phyloP scores from a whole-genome alignment of 768 basidiomycete genomes.

The Lactarius psammicola region DNA sequence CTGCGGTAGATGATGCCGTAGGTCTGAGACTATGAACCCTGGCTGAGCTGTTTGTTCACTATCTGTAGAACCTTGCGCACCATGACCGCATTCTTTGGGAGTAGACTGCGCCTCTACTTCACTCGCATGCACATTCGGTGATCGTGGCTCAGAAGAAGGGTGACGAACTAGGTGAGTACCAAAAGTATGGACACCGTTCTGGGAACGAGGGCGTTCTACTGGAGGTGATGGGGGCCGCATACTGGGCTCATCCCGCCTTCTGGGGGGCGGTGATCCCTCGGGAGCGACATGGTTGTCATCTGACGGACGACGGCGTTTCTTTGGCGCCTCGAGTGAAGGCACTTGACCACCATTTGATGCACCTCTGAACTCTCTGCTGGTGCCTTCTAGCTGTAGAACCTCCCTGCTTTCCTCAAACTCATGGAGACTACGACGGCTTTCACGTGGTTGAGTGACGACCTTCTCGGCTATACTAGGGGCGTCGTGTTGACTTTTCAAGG shows the following conservation, averaged over 20 bases:
- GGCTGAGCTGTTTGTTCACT: background rate
- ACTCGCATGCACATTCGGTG: background rate
- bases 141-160: background rate
- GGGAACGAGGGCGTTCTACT: background rate
- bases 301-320: conserved; percentile 40
- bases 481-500: conserved; percentile 30
- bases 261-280: conserved; percentile 4
- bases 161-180: background rate
- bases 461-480: conserved; percentile 19
- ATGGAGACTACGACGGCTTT: background rate
- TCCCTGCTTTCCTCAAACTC: background rate
- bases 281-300: conserved; percentile 31
- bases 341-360: conserved; percentile 3
- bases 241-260: conserved; percentile 28
- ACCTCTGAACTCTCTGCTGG: background rate
- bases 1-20: background rate
- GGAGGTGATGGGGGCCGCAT: conserved; percentile 16
- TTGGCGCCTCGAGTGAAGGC: conserved; percentile 28
- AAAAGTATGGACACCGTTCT: background rate
- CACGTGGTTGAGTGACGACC: background rate
- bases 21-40: background rate
- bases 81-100: background rate
- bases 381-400: background rate
- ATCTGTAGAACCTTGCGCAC: background rate
- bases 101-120: background rate